These are phyloP conservation scores for Exsudoporus frostii DNA, from an alignment of 768 basidiomycete genomes.

Conservation along the genomic window DNA sequence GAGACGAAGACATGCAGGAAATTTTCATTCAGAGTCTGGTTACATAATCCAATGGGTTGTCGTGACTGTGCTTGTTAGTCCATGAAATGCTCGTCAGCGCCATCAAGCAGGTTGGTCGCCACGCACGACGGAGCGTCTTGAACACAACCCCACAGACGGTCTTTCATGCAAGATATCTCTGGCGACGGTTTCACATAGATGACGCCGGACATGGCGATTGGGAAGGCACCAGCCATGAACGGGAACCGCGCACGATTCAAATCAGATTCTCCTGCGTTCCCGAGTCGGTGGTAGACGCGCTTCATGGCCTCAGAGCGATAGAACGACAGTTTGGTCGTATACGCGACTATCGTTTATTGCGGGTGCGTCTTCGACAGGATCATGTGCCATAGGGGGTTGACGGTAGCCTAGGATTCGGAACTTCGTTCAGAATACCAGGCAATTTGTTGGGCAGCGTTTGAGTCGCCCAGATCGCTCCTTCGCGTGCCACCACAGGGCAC, in stretches of 20 bases:
- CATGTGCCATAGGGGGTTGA: not conserved
- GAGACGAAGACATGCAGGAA: conserved; percentile 25
- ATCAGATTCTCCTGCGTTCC: conserved; percentile 42
- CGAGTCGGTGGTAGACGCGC: conserved; percentile 47
- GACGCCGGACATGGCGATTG: conserved; percentile 20
- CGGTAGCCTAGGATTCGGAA: conserved; percentile 43
- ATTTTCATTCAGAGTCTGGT: not conserved
- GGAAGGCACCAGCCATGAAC: conserved; percentile 4
- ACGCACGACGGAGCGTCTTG: conserved; percentile 1
- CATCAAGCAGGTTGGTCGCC: conserved; percentile 7
- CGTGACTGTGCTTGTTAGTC: conserved; percentile 14
- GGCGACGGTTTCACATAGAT: conserved; percentile 22
- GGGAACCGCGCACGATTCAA: conserved; percentile 29
- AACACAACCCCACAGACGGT: not conserved
- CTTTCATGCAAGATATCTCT: conserved; percentile 1
- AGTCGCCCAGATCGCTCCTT: conserved; percentile 39
- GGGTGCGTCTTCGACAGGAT: conserved; percentile 32
- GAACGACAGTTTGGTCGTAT: conserved; percentile 54
- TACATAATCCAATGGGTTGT: conserved; percentile 17
- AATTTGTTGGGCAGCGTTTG: conserved; percentile 44
- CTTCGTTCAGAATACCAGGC: conserved; percentile 41
- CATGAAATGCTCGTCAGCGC: conserved; percentile 14
- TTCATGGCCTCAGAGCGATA: conserved; percentile 49
- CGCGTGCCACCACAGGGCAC: conserved; percentile 34
- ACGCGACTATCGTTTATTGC: conserved; percentile 39